Percentiles rank a stretch among this genome's conserved stretches.
Conservation (phyloP, 495 filamentous ascomycete genomes). For the Lasiosphaeriaceae sp. region DNA sequence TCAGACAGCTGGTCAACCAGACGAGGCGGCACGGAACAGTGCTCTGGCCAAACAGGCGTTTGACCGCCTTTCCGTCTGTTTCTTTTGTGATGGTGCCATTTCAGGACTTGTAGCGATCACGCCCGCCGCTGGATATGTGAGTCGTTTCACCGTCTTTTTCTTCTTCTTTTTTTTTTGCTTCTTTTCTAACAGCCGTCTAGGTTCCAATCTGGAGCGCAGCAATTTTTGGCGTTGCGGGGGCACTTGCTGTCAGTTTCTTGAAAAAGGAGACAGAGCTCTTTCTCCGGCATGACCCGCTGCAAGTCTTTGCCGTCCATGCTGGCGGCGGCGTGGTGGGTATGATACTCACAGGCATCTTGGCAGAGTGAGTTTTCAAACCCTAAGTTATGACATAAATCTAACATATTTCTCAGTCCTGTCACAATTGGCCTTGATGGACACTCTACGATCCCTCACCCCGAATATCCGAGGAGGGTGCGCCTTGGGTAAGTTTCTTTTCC, state of each 20-base stretch:
- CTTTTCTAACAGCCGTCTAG: background rate
- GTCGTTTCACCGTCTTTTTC: conserved; percentile 17
- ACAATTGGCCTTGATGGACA: conserved; percentile 16
- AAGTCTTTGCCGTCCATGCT: conserved; percentile 20
- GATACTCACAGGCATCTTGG: conserved; percentile 14
- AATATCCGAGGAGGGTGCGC: conserved; percentile 8
- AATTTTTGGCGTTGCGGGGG: conserved; percentile 12
- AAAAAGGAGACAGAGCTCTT: conserved; percentile 11
- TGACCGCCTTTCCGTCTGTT: conserved; percentile 90
- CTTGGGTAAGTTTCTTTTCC: conserved; percentile 5
- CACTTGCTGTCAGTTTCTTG: conserved; percentile 8
- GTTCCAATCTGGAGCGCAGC: conserved; percentile 16
- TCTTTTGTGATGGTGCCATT: conserved; percentile 89
- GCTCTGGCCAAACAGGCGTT: conserved; percentile 26
- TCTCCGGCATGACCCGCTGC: conserved; percentile 14
- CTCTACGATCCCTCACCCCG: conserved; percentile 13
- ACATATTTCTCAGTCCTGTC: background rate
- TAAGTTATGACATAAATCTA: background rate
- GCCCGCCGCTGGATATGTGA: conserved; percentile 75
- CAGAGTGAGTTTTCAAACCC: conserved; percentile 1
- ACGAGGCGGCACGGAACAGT: background rate
- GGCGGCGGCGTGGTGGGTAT: conserved; percentile 17
- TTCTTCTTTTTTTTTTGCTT: background rate
- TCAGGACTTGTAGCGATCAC: conserved; percentile 82
- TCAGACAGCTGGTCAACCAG: conserved; percentile 17